phyloP scores from a whole-genome alignment of 1,139 yeast genomes.

The Suhomyces wounanorum region DNA sequence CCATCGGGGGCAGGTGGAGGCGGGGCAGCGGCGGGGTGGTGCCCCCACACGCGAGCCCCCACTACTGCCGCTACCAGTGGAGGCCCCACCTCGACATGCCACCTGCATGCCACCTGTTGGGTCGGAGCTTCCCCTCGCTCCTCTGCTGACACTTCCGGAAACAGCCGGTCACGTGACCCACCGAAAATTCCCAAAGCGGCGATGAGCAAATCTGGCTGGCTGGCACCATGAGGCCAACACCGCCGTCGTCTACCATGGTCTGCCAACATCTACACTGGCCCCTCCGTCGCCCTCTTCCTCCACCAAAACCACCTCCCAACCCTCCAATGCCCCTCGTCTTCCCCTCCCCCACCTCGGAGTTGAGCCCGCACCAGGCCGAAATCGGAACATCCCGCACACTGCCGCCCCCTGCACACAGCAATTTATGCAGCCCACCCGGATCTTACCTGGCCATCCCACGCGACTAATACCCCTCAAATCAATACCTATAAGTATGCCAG shows the following conservation, averaged over 20 bases:
- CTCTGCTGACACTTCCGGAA: slow-evolving; percentile 1
- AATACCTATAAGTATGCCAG: background rate
- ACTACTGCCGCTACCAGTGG: background rate
- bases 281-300: too few relatives aligned
- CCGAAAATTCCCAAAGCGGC: background rate
- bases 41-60: background rate
- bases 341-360: slow-evolving; percentile 4
- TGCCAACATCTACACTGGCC: too few relatives aligned
- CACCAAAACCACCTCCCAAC: background rate
- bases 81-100: background rate
- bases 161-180: slow-evolving; percentile 6
- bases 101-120: background rate
- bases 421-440: slow-evolving; percentile 6
- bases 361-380: slow-evolving; percentile 4
- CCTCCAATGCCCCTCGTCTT: background rate
- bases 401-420: slow-evolving; percentile 1
- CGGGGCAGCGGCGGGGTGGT: too few relatives aligned
- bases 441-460: slow-evolving; percentile 6
- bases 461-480: slow-evolving; percentile 3
- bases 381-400: slow-evolving; percentile 5
- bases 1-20: too few relatives aligned
- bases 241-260: background rate
- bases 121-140: slow-evolving; percentile 3
- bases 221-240: background rate
- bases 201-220: background rate